Evolutionary conservation across 1,139 yeast genomes (phyloP), one percentile per base, ranked within the genome.

Genomic region (Hansenula anomala): DNA sequence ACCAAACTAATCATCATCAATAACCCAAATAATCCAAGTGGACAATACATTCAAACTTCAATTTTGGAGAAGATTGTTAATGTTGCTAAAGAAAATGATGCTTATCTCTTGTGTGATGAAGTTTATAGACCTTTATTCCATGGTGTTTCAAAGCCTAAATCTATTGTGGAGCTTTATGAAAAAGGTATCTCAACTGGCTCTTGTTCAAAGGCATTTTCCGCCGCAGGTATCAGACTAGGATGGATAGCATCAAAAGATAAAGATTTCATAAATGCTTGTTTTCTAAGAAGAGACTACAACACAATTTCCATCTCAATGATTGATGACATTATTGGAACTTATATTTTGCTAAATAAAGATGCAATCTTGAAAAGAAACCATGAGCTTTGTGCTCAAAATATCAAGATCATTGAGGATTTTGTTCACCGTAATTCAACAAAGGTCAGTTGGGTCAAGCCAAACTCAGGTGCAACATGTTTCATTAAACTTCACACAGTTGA

Each of bases 11-110:
- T 77, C 34, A 66, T 74, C 32, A 56, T 76, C 39, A 76, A 75
- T 47, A 71, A 71, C 46, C 81, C 82, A 8, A 72, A 75, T 49
- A 76, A 76, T 47, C 82, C 82, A 1, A 64, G 78, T 0, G 81
- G 82, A 0, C 58, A 62, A 6, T 70, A 73, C 10, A 67, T 76
- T 59, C 59, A 61, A 4, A 60, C 65, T 38, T 54, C 52, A 1
- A 42, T 56, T 10, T 51, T 76, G 46, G 30, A 45, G 15, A 48
- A 61, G 29, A 64, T 76, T 27, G 70, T 71, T 12, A 60, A 57
- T 2, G 47, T 75, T 26, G 75, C 78, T 39, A 47, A 55, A 25
- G 38, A 50, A 8, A 44, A 59, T 15, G 66, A 56, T 29, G 60
- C 67, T 5, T 67, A 66, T 41, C 43, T 76, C 13, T 52, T 73